phyloP scores from a whole-genome alignment of 2,329 filamentous ascomycete genomes.

The Colletotrichum melonis region DNA sequence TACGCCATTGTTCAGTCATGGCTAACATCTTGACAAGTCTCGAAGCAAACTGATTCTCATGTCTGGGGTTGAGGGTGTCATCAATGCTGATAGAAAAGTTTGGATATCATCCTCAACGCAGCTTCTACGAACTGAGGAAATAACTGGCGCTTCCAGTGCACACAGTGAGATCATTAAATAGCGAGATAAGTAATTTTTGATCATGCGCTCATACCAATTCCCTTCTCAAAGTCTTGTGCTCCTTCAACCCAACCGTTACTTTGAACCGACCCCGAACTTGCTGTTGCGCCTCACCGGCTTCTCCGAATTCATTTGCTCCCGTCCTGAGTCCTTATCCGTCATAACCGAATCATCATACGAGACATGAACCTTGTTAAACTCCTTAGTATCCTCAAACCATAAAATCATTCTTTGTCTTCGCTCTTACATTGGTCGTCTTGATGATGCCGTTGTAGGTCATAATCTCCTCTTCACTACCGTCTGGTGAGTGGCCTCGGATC shows the following conservation, averaged over 20 bases:
- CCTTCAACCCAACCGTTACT: not conserved
- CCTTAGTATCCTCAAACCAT: constrained; percentile 1
- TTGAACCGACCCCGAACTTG: not conserved
- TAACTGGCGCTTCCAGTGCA: not conserved
- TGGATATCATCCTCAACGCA: too few species aligned
- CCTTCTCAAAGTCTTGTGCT: not conserved
- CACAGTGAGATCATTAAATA: not conserved
- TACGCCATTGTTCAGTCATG: too few species aligned
- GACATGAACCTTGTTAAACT: constrained; percentile 6
- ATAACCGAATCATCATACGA: constrained; percentile 15
- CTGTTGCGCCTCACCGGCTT: not conserved
- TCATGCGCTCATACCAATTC: not conserved
- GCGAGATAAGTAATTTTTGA: not conserved
- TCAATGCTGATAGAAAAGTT: too few species aligned
- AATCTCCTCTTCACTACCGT: constrained; percentile 51
- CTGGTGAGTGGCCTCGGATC: constrained; percentile 47
- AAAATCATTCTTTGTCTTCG: not conserved
- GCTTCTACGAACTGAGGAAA: too few species aligned
- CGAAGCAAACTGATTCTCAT: too few species aligned
- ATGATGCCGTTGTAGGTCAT: constrained; percentile 54
- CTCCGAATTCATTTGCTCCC: not conserved
- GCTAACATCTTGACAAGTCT: too few species aligned
- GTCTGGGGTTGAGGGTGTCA: too few species aligned
- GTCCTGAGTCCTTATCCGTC: constrained; percentile 10
- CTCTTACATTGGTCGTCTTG: constrained; percentile 19